Evolutionary conservation across 805 yeast genomes (phyloP), one percentile per base, ranked within the genome.

Genomic region (Lachancea quebecensis): DNA sequence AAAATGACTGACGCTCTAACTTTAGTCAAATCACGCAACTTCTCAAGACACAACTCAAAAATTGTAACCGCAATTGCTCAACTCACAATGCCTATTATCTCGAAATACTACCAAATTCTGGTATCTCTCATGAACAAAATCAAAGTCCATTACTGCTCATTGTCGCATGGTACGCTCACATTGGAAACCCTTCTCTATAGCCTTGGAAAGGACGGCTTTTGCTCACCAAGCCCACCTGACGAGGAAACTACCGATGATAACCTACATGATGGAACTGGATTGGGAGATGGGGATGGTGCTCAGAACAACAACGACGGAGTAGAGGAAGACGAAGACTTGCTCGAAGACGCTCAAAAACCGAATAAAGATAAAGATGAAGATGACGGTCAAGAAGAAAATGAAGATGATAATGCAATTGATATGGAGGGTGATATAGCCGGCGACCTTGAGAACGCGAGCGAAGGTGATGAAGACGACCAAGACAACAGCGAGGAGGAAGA

Each of bases 351-450:
- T 0, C 87, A 83, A 55, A 78, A 79, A 45, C 82, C 82, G 28
- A 83, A 86, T 52, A 78, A 82, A 41, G 90, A 89, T 32, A 76
- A 84, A 42, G 77, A 82, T 32, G 78, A 84, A 17, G 74, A 80
- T n/a, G 77, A 79, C 5, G 74, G 78, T 25, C 72, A 74, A 10
- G 69, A 71, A 17, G 82, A 21, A 21, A 21, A 80, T 9, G 82
- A 79, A 8, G 79, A 88, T 42, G 88, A 87, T 51, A 88, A 88
- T 61, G 97, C 97, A 4, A 89, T 86, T 38, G 95, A 88, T 41
- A 85, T 90, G 61, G 95, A 90, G 56, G 96, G 97, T 31, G 98
- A 93, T 56, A 87, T 93, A 95, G 96, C 93, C 18, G 99, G 99
- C 44, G 81, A 87, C 25, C 64, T 83, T 8, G 96, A 91, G 64